A percentile compares a stretch with the other conserved stretches of the same genome.
Evolutionary conservation across 2,329 filamentous ascomycete species (phyloP).

Genomic region (Tympanopsis confertula): DNA sequence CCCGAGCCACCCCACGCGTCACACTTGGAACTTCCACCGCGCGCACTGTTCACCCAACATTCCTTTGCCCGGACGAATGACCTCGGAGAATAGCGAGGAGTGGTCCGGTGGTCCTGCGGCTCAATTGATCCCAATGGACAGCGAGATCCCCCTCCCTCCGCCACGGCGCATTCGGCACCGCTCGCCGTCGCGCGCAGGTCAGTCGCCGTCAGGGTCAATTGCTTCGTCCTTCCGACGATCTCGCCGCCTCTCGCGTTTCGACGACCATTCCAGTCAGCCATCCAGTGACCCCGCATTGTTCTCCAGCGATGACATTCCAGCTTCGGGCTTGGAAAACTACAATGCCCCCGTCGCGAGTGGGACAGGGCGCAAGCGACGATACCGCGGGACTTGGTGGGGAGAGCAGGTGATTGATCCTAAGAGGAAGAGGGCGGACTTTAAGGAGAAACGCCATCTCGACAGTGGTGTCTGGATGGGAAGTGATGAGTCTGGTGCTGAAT

Average conservation of each 20-base stretch:
- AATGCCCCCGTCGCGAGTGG: conserved; percentile 10
- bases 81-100: too few relatives aligned
- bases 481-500: conserved; percentile 22
- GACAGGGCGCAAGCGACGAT: conserved; percentile 20
- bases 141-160: conserved; percentile 15
- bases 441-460: conserved; percentile 27
- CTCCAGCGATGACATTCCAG: conserved; percentile 31
- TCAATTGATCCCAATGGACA: conserved; percentile 15
- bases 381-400: conserved; percentile 30
- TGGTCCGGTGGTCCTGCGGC: too few relatives aligned
- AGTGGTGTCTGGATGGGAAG: conserved; percentile 34
- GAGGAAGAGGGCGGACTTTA: conserved; percentile 25
- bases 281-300: conserved; percentile 31
- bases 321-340: conserved; percentile 29
- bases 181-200: conserved; percentile 15
- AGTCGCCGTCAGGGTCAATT: conserved; percentile 4
- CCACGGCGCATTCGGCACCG: conserved; percentile 14
- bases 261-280: conserved; percentile 21
- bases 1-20: too few relatives aligned
- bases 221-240: conserved; percentile 11
- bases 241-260: conserved; percentile 15
- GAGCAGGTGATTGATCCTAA: conserved; percentile 20
- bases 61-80: too few relatives aligned
- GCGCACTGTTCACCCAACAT: too few relatives aligned
- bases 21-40: too few relatives aligned